Evolutionary conservation across 805 yeast species (phyloP), one percentile per base, ranked within the genome.

Genomic region (Myxozyma mucilagina): DNA sequence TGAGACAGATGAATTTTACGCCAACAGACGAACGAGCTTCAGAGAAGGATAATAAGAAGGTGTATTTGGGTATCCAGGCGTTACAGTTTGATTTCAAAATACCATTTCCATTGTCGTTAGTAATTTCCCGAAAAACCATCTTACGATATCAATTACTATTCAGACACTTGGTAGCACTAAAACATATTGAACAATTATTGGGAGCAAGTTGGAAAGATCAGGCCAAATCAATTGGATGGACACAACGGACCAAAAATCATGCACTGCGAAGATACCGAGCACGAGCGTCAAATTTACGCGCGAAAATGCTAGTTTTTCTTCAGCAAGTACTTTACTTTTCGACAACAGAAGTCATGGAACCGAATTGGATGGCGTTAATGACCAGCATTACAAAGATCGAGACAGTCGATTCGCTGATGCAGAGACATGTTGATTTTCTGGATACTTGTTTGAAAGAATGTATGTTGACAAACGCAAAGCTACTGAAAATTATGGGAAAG

Each of bases 21-120:
- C 59, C 59, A 34, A 48, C 52, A 16, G 42, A 56, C 11, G 60
- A 52, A 13, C 49, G 50, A n/a, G 34, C 48, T 10, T 9, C 48
- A 8, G 69, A 64, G 13, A 58, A 63, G 42, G 65, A 67, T 53
- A 57, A 50, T 24, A 61, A 56, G 48, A 68, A 65, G 54, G 18
- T 64, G 1, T 53, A 72, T 32, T 65, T 68, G 2, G 78, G 76
- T 3, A 55, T 68, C 8, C 72, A 72, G 56, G 76, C 75, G 0
- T 51, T 78, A 38, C 76, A 75, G 62, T 68, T 78, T 29, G 78
- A 76, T 47, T 73, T 76, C 59, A 64, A 64, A 41, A 71, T 92
- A 24, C 97, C 97, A 2, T 94, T 90, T 71, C 99, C 99, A 0
- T 74, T 90, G 52, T 90, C 90, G 69, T 77, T 93, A 31, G 78